phyloP scores from a whole-genome alignment of 345 rosid species.

The Ceriops decandra region DNA sequence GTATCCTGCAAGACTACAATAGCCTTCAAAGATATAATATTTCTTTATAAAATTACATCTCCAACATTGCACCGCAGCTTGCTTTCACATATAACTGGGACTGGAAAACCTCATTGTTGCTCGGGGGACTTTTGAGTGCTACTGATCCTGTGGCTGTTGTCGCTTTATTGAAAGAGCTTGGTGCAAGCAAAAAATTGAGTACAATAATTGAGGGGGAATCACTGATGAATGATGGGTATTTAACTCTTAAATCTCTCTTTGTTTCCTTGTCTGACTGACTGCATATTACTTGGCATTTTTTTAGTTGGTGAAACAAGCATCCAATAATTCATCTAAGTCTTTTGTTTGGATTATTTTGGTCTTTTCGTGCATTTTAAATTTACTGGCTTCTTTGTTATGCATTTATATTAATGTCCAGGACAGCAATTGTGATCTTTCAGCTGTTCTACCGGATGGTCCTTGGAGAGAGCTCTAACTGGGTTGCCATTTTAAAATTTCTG shows the following conservation, averaged over 20 bases:
- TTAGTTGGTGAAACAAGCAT: conserved; percentile 4
- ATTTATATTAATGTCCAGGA: conserved; percentile 46
- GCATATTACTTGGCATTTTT: conserved; percentile 1
- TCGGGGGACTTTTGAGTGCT: conserved; percentile 96
- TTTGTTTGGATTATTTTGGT: not conserved
- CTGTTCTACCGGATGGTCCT: conserved; percentile 76
- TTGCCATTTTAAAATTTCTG: conserved; percentile 60
- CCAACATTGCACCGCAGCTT: conserved; percentile 44
- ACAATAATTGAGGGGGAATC: conserved; percentile 98
- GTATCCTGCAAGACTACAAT: conserved; percentile 29
- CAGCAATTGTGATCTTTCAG: conserved; percentile 94
- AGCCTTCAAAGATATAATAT: not conserved
- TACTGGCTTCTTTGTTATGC: conserved; percentile 13
- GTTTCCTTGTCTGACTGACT: conserved; percentile 1
- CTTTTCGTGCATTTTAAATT: conserved; percentile 11
- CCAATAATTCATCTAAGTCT: not conserved
- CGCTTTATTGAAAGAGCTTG: conserved; percentile 90
- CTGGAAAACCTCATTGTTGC: conserved; percentile 88
- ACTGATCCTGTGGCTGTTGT: conserved; percentile 99
- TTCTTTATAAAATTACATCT: conserved; percentile 5
- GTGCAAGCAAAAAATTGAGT: conserved; percentile 92
- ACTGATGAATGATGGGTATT: conserved; percentile 96
- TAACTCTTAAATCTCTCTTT: not conserved
- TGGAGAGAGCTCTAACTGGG: conserved; percentile 54
- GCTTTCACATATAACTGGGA: conserved; percentile 84